Evolutionary conservation across 306 rosid species (phyloP).

Genomic region (Oxytropis ochrocephala): DNA sequence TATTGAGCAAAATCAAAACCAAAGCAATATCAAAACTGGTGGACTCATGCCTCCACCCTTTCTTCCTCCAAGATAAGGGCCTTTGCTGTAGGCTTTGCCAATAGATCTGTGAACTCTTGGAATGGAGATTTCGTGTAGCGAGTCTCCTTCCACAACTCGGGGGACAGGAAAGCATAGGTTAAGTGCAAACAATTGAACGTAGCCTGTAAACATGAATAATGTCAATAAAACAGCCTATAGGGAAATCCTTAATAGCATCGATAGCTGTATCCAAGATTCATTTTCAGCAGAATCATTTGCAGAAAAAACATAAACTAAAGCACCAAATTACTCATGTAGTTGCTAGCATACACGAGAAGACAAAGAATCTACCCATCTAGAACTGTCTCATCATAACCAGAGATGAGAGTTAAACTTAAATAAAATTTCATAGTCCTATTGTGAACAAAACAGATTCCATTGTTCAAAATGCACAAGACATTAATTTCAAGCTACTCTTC

Average conservation of each 20-base stretch:
- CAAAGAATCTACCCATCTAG: neutral
- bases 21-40: neutral
- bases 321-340: neutral
- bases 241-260: too few species aligned
- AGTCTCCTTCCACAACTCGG: constrained; percentile 38
- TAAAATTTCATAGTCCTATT: neutral
- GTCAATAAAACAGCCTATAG: neutral
- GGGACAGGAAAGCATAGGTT: constrained; percentile 34
- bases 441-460: neutral
- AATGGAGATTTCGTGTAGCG: constrained; percentile 32
- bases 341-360: neutral
- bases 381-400: neutral
- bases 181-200: constrained; percentile 27
- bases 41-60: constrained; percentile 24
- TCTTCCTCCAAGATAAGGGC: constrained; percentile 31
- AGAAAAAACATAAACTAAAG: neutral
- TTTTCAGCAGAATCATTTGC: neutral
- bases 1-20: neutral
- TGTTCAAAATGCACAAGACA: neutral
- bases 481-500: too few species aligned
- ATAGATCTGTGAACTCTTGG: constrained; percentile 32
- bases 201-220: constrained; percentile 4
- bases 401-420: neutral
- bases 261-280: neutral
- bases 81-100: constrained; percentile 20